Evolutionary conservation across 2,329 filamentous ascomycete genomes (phyloP).

Genomic region (Neocatenulostroma microsporum): DNA sequence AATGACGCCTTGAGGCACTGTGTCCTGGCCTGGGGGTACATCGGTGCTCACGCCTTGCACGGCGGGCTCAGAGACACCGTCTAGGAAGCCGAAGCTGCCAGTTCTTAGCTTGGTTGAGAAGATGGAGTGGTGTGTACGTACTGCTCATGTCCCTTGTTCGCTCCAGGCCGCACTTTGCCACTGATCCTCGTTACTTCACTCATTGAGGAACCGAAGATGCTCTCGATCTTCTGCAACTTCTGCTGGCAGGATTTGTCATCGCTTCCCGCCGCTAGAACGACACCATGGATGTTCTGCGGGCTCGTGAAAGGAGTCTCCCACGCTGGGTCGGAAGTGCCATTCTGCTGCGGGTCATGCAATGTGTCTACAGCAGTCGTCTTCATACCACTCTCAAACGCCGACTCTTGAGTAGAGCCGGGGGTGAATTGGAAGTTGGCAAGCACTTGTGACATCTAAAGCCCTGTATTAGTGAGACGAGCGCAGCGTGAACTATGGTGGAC

Average conservation of each 20-base stretch:
- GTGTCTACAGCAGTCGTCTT: slow-evolving; percentile 21
- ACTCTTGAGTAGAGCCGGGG: slow-evolving; percentile 28
- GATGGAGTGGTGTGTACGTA: slow-evolving; percentile 15
- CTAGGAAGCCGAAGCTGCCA: slow-evolving; percentile 37
- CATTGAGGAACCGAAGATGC: slow-evolving; percentile 24
- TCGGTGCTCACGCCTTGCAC: slow-evolving; percentile 28
- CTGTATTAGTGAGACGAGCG: too few species aligned
- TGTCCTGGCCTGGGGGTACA: slow-evolving; percentile 27
- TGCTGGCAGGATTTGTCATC: slow-evolving; percentile 20
- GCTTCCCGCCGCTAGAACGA: slow-evolving; percentile 32
- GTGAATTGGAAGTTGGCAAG: slow-evolving; percentile 21
- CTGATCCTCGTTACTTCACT: slow-evolving; percentile 26
- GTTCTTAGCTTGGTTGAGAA: not conserved
- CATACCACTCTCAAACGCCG: slow-evolving; percentile 30
- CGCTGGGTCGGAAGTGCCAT: slow-evolving; percentile 14
- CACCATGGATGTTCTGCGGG: slow-evolving; percentile 30
- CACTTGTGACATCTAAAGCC: slow-evolving; percentile 22
- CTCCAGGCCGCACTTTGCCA: slow-evolving; percentile 30
- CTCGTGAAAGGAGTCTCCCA: slow-evolving; percentile 24
- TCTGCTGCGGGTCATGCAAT: slow-evolving; percentile 24
- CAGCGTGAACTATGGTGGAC: too few species aligned
- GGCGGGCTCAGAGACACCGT: slow-evolving; percentile 37
- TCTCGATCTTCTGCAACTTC: slow-evolving; percentile 25
- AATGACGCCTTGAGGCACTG: slow-evolving; percentile 30
- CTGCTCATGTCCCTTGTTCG: slow-evolving; percentile 34